Base-by-base conservation (phyloP, 208 protist genomes). In the Leishmania lainsoni region DNA sequence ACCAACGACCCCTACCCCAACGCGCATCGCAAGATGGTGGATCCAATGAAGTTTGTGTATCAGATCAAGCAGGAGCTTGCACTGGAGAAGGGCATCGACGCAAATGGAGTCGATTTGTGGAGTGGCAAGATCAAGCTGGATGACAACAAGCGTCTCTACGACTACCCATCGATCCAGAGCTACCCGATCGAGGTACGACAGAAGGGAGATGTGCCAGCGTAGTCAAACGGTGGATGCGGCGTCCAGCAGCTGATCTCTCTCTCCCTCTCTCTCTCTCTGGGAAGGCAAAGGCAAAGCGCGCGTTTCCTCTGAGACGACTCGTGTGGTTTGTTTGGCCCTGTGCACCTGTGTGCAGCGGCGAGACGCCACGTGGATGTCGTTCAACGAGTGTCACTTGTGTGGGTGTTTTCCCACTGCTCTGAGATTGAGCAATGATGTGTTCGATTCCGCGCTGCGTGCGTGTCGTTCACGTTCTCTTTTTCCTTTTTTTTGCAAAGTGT, bases 161-260 rank as follows among this genome's bases (percentile, higher is more conserved):
- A 98, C 83, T 98, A 98, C 73, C 95, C 95, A 10, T 92, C 90
- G 26, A 87, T 94, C 39, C 95, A 98, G 79, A 97, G 86, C 81
- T 94, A 95, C 71, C 95, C 95, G 14, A 98, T 98, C 39, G 95
- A 98, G 79, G 95, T 98, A n/a, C 92, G 94, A 1, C 92, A 96
- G 78, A 98, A 96, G 83, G 95, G 95, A 14, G 93, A 98, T 78
- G 87, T 95, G 59, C 93, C 93, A 10, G 88, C 86, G 20, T 96
- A 89, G 87, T 5, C 45, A 29, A 54, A 29, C 9, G 42, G 42
- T 45, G 42, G 45, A 5, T 20, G 22, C 39, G 8, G 16, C 45
- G 26, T n/a, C n/a, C 3, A 10, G 61, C 20, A 51, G 42, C 26
- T 20, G 9, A 81, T 26, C 10, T 17, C 22, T 35, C 26, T 20